Conservation (phyloP, 805 yeast genomes). For the Candida anglica region DNA sequence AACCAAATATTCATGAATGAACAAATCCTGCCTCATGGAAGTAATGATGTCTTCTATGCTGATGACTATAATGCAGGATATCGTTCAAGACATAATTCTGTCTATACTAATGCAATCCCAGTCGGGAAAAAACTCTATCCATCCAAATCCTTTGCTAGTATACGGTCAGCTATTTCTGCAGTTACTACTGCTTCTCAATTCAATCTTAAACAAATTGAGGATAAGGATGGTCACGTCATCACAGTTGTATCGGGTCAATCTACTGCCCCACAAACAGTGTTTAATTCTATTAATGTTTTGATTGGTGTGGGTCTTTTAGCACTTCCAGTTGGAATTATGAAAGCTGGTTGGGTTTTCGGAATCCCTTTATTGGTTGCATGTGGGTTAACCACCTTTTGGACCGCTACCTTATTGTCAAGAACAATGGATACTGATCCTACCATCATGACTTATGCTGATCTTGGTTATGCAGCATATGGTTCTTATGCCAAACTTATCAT, state of each 20-base stretch:
- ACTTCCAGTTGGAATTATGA: constrained; percentile 58
- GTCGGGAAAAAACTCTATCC: constrained; percentile 22
- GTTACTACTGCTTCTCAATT: constrained; percentile 46
- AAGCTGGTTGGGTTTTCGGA: constrained; percentile 69
- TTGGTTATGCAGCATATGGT: constrained; percentile 85
- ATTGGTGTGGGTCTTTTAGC: constrained; percentile 70
- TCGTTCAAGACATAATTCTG: constrained; percentile 27
- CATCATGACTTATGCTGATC: constrained; percentile 81
- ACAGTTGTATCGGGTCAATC: constrained; percentile 80
- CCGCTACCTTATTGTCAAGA: constrained; percentile 69
- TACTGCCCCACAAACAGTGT: constrained; percentile 71
- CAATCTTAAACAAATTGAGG: constrained; percentile 61
- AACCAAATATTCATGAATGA: constrained; percentile 18
- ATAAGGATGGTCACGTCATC: constrained; percentile 62
- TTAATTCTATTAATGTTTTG: constrained; percentile 68
- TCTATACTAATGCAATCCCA: constrained; percentile 9
- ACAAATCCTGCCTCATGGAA: constrained; percentile 5
- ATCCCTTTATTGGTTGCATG: constrained; percentile 52
- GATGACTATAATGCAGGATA: constrained; percentile 29
- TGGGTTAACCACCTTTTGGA: constrained; percentile 68
- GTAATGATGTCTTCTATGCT: constrained; percentile 35
- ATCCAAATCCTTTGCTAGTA: constrained; percentile 42
- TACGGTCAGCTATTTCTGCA: constrained; percentile 31
- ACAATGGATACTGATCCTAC: constrained; percentile 80
- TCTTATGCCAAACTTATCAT: constrained; percentile 68